Evolutionary conservation across 1,284 basidiomycete genomes (phyloP), one percentile per base, ranked within the genome.

Genomic region (Cystobasidium slooffiae): DNA sequence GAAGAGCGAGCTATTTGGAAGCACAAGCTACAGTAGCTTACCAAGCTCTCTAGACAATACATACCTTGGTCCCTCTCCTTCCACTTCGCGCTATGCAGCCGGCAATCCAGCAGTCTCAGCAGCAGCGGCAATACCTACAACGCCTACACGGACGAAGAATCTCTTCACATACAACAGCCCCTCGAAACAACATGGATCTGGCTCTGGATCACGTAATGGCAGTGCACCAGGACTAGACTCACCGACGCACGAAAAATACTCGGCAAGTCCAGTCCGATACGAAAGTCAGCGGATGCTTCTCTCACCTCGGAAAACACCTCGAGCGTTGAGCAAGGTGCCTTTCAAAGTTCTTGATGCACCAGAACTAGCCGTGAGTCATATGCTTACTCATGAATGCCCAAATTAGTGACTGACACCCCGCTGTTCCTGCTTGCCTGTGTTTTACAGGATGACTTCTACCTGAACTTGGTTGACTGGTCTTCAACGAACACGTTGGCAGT

Each of bases 301-400:
- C 76, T 91, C 89, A 68, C 94, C 95, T 0, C 87, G 91, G 43
- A 89, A 92, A 72, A 86, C 90, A 67, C 86, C 93, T 2, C 88
- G 96, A 44, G 89, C 87, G 75, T 90, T 98, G 0, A 92, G 91
- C 84, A 95, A 96, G 82, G 97, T 96, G 0, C 97, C 97, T 0
- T 99, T 96, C 85, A 91, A 97, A 77, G 96, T 99, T 0, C 87
- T 99, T 24, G 96, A 99, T 81, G 97, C 97, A 0, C 97, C 96
- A 0, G 95, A 98, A 76, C 88, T 99, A 6, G 91, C 92, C 4
- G 82, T 83, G 73, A 80, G 81, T 80, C n/a, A n/a, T n/a, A n/a
- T n/a, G n/a, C n/a, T n/a, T n/a, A n/a, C n/a, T n/a, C n/a, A n/a
- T n/a, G n/a, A n/a, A n/a, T n/a, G n/a, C n/a, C n/a, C n/a, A 10